These are phyloP conservation scores for Pseudophaeomoniella oleicola DNA, from an alignment of 2,329 filamentous ascomycete species.

Conservation along the genomic window DNA sequence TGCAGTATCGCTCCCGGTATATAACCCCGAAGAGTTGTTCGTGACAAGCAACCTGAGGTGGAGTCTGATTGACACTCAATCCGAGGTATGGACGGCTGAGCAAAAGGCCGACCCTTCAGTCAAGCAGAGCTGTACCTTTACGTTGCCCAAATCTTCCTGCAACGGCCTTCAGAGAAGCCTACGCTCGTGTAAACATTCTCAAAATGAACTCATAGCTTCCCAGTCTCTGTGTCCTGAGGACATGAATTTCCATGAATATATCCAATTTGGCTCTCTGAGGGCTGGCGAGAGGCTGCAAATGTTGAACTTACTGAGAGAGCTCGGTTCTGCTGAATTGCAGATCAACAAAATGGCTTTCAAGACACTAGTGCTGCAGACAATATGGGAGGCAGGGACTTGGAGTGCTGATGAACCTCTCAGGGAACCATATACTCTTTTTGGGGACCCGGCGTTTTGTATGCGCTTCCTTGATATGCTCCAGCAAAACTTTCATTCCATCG, in stretches of 20 bases:
- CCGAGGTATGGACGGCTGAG: conserved; percentile 7
- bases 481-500: conserved; percentile 18
- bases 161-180: conserved; percentile 5
- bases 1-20: conserved; percentile 1
- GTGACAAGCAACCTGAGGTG: conserved; percentile 31
- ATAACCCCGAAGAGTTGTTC: conserved; percentile 23
- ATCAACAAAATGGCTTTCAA: conserved; percentile 35
- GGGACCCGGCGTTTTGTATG: conserved; percentile 11
- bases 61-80: conserved; percentile 20
- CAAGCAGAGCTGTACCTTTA: conserved; percentile 5
- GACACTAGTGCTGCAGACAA: conserved; percentile 33
- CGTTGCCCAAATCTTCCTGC: conserved; percentile 6
- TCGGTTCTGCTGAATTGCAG: conserved; percentile 33
- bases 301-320: conserved; percentile 39
- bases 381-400: conserved; percentile 31
- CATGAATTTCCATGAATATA: conserved; percentile 40
- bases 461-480: conserved; percentile 20
- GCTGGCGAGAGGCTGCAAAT: conserved; percentile 37
- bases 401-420: conserved; percentile 1
- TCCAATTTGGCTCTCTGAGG: conserved; percentile 34
- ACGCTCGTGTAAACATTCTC: conserved; percentile 7
- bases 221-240: conserved; percentile 32
- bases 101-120: conserved; percentile 5
- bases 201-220: conserved; percentile 39
- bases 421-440: conserved; percentile 14